A percentile compares a stretch with the other conserved stretches of the same genome.
These are phyloP conservation scores for Colletotrichum camelliae DNA, from an alignment of 2,329 filamentous ascomycete species.

Conservation along the genomic window DNA sequence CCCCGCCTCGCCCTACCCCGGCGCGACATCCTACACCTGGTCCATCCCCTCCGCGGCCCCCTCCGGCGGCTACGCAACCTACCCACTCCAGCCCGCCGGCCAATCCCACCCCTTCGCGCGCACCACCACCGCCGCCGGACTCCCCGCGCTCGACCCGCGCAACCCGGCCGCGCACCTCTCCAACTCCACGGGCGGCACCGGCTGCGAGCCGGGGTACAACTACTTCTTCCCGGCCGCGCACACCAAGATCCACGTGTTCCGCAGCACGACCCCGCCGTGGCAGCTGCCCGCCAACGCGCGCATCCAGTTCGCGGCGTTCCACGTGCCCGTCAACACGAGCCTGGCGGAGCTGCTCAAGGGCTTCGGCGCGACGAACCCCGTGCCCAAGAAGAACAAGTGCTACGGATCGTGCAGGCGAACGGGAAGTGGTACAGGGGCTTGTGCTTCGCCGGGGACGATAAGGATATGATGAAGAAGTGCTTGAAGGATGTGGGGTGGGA, in stretches of 20 bases:
- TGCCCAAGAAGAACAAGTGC: constrained; percentile 59
- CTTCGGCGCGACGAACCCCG: constrained; percentile 60
- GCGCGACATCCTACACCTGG: constrained; percentile 1
- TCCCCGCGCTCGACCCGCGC: constrained; percentile 46
- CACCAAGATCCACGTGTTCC: constrained; percentile 65
- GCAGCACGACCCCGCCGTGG: constrained; percentile 58
- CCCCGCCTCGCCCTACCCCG: not conserved
- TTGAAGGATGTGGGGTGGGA: constrained; percentile 67
- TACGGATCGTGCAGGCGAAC: constrained; percentile 57
- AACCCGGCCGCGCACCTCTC: constrained; percentile 60
- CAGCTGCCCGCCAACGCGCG: constrained; percentile 45
- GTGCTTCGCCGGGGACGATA: constrained; percentile 54
- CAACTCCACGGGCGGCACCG: constrained; percentile 62
- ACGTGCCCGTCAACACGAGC: constrained; percentile 58
- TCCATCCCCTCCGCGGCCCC: constrained; percentile 2
- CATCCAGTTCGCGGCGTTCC: constrained; percentile 53
- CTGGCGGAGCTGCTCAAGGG: constrained; percentile 63
- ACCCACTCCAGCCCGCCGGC: constrained; percentile 42
- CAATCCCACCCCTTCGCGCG: constrained; percentile 40
- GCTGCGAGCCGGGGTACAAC: constrained; percentile 67
- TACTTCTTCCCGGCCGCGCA: constrained; percentile 65
- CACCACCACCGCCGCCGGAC: constrained; percentile 39
- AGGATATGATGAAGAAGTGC: constrained; percentile 51
- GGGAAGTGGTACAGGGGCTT: constrained; percentile 66
- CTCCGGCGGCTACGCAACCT: not conserved